Evolutionary conservation across 2,329 filamentous ascomycete genomes (phyloP).

Genomic region (Pseudophaeomoniella oleicola): DNA sequence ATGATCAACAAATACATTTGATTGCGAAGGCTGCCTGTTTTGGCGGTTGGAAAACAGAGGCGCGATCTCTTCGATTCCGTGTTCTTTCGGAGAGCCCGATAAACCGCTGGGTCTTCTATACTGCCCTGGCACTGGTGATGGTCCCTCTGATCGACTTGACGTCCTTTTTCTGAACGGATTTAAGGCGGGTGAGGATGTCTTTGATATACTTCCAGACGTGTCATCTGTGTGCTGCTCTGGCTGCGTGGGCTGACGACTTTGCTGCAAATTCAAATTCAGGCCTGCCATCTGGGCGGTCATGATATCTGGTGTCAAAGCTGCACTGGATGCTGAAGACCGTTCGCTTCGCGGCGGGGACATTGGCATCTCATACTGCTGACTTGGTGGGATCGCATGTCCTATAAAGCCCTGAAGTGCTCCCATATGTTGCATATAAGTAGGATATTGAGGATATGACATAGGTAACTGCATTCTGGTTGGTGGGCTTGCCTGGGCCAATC

Average conservation of each 20-base stretch:
- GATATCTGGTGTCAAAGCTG: neutral
- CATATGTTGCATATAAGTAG: neutral
- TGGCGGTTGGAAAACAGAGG: neutral
- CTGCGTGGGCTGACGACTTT: neutral
- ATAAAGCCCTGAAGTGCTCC: neutral
- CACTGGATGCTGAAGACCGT: neutral
- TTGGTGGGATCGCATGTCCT: neutral
- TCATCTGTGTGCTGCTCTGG: neutral
- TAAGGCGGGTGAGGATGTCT: neutral
- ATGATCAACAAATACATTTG: neutral
- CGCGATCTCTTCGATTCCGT: neutral
- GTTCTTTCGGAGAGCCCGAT: neutral
- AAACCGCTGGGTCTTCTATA: neutral
- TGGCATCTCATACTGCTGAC: neutral
- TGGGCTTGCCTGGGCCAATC: constrained; percentile 8
- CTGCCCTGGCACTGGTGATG: neutral
- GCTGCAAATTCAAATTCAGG: neutral
- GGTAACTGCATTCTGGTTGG: constrained; percentile 7
- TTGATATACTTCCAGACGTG: no score
- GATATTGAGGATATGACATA: constrained; percentile 3
- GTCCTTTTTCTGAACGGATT: neutral
- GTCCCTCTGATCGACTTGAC: neutral
- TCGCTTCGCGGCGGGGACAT: neutral
- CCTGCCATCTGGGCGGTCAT: neutral
- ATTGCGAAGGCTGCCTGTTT: neutral